These are phyloP conservation scores for Symbiodinium pilosum DNA, from an alignment of 73 alveolate species.

Conservation along the genomic window DNA sequence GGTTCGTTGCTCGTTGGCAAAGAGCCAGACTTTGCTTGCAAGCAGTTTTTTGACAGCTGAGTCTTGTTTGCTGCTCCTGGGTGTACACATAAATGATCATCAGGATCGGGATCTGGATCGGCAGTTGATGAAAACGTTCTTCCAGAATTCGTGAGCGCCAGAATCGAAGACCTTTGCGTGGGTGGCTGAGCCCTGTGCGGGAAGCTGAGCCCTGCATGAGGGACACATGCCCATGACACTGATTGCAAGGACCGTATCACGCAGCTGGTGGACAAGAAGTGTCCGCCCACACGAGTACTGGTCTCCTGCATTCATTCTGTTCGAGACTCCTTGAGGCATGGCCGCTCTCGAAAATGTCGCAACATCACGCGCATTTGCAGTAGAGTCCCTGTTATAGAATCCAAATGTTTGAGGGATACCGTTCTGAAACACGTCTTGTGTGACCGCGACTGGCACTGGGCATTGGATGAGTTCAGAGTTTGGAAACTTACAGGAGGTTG, in stretches of 20 bases:
- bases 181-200: neutral
- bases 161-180: constrained; percentile 73
- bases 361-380: too few relatives aligned
- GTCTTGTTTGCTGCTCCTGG: too few relatives aligned
- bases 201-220: neutral
- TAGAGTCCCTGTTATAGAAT: too few relatives aligned
- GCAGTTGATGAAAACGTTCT: constrained; percentile 87
- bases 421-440: too few relatives aligned
- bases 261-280: constrained; percentile 78
- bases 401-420: too few relatives aligned
- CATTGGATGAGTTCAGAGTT: too few relatives aligned
- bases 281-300: constrained; percentile 80
- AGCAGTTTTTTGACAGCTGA: too few relatives aligned
- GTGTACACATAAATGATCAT: neutral
- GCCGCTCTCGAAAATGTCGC: too few relatives aligned
- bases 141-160: constrained; percentile 91
- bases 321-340: constrained; percentile 57
- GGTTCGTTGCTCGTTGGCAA: constrained; percentile 16
- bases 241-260: constrained; percentile 67
- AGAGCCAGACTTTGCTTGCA: neutral
- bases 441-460: too few relatives aligned
- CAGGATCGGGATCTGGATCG: neutral
- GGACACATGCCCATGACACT: neutral
- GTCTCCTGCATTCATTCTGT: constrained; percentile 83
- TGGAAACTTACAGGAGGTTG: too few relatives aligned